Base-by-base conservation (phyloP, 352 stramenopile species). In the Thalassiosira allenii region DNA sequence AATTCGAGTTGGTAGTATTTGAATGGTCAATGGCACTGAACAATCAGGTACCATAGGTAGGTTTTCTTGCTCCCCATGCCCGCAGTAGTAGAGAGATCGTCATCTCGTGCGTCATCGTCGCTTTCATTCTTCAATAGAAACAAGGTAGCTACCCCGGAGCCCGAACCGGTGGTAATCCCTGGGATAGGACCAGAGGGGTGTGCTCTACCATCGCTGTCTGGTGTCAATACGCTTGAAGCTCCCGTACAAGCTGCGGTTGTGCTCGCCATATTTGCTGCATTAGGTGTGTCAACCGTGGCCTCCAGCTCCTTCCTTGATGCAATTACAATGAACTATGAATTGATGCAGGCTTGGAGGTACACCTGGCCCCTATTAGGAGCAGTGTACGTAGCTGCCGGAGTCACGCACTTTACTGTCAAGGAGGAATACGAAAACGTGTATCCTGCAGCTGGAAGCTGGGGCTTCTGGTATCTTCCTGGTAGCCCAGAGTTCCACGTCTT, bases 401-500 rank as follows among this genome's bases (percentile, higher is more conserved):
- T 83, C 0, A 75, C 83, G 27, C 89, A 94, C 57, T 94, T 94
- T 75, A 68, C 82, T 17, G 41, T 91, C 8, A 84, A 86, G 23
- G 69, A 91, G 33, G 79, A 77, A n/a, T 94, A 90, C 49, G 71
- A 33, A 1, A 79, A 71, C 8, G 91, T 94, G 47, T 84, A 92
- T 23, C 89, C 89, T 20, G 86, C 85, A 2, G 72, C 64, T 40
- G 89, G 89, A 6, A 85, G 77, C 1, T 94, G 89, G 89, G 89
- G 89, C 66, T 57, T 94, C 8, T 94, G 84, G 83, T 47, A 91
- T 27, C 67, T 94, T 12, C 89, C 89, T 14, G 64, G 84, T 20
- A 87, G 87, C 11, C 77, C 72, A 68, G 87, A 94, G 59, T 94
- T 86, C 79, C 89, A 94, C 63, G 80, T 59, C 22, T 83, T 75